Evolutionary conservation across 192 early-diverging fungal genomes (phyloP).

Genomic region (Backusella westeae): DNA sequence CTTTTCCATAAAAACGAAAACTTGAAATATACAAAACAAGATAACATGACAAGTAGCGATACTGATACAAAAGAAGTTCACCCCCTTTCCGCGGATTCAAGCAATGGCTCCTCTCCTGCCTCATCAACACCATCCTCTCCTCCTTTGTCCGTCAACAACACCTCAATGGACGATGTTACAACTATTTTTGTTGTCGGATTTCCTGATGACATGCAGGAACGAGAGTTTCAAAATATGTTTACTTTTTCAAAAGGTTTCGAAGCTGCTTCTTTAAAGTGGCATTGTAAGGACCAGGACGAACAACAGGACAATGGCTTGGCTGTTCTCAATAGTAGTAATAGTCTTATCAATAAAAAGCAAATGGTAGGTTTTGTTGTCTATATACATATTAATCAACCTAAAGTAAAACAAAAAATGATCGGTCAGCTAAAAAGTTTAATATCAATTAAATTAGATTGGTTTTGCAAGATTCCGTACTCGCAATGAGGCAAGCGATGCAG

Average conservation of each 20-base stretch:
- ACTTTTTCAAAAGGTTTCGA: conserved; percentile 96
- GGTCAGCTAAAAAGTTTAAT: neutral
- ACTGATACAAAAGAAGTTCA: neutral
- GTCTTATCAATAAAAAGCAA: conserved; percentile 42
- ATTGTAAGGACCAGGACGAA: conserved; percentile 59
- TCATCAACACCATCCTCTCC: conserved; percentile 7
- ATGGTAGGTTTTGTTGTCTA: conserved; percentile 13
- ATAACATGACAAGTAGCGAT: neutral
- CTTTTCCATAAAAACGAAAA: neutral
- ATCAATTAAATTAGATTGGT: conserved; percentile 71
- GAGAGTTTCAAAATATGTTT: conserved; percentile 99
- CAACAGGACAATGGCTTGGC: neutral
- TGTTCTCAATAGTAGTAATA: neutral
- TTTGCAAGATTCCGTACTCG: conserved; percentile 96
- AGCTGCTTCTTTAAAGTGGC: conserved; percentile 94
- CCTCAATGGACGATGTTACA: conserved; percentile 78
- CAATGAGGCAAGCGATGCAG: conserved; percentile 87
- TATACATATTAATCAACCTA: neutral
- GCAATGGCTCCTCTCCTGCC: neutral
- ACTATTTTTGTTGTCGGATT: conserved; percentile 99
- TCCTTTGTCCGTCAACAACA: neutral
- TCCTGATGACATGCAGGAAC: conserved; percentile 97
- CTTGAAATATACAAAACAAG: neutral
- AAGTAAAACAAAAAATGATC: neutral
- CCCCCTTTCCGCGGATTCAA: neutral